Evolutionary conservation across 1,139 yeast species (phyloP), one percentile per base, ranked within the genome.

Genomic region (Kodamaea suecica): DNA sequence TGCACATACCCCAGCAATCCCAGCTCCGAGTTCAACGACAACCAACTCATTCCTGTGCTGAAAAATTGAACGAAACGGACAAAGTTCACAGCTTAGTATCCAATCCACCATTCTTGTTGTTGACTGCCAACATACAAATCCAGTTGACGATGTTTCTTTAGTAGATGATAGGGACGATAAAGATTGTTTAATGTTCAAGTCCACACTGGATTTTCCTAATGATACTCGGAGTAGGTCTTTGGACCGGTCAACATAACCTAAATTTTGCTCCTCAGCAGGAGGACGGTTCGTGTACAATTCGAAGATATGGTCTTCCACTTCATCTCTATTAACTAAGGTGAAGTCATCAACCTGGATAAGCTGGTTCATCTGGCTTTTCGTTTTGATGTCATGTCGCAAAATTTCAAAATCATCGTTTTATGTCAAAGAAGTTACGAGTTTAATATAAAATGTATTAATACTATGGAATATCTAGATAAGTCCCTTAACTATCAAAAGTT

Each of bases 401-500:
- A n/a, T n/a, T n/a, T n/a, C n/a, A n/a, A n/a, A n/a, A n/a, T n/a
- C n/a, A n/a, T n/a, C n/a, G n/a, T n/a, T n/a, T n/a, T n/a, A n/a
- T n/a, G n/a, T n/a, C n/a, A n/a, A n/a, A n/a, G n/a, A n/a, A n/a
- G n/a, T n/a, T n/a, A n/a, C n/a, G n/a, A n/a, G n/a, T n/a, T n/a
- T n/a, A n/a, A n/a, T n/a, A n/a, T n/a, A n/a, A n/a, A n/a, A n/a
- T n/a, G n/a, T n/a, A n/a, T n/a, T n/a, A n/a, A n/a, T n/a, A n/a
- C n/a, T n/a, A n/a, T n/a, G n/a, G n/a, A n/a, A n/a, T n/a, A n/a
- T 19, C 28, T 73, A 88, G 48, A 90, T 76, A 52, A 87, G 66
- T 40, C 78, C 73, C 69, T 84, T 87, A 37, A 92, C 92, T 43
- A 76, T 66, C 52, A 92, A 74, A 41, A 87, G 73, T 66, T 92